Evolutionary conservation across 2,329 filamentous ascomycete species (phyloP).

Genomic region (Monosporascus sp.): DNA sequence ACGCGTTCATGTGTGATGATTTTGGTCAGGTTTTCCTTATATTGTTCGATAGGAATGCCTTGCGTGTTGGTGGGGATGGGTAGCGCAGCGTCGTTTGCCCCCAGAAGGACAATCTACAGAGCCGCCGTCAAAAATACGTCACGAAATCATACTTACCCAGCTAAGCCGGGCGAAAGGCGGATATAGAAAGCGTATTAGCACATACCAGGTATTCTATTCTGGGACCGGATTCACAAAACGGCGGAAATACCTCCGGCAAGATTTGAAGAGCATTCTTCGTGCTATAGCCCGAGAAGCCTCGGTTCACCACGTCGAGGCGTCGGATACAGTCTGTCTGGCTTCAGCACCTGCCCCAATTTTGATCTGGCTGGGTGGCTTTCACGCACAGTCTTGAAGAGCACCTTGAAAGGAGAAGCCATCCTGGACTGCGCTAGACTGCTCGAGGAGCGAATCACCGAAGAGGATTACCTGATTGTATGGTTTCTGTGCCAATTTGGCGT

Average conservation of each 20-base stretch:
- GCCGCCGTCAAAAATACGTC: constrained; percentile 2
- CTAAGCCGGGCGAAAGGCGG: constrained; percentile 1
- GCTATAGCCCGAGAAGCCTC: constrained; percentile 83
- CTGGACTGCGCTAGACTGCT: constrained; percentile 55
- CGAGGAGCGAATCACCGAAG: constrained; percentile 85
- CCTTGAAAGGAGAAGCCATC: constrained; percentile 71
- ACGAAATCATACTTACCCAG: no score
- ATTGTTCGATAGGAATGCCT: constrained; percentile 71
- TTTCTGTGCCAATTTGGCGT: constrained; percentile 26
- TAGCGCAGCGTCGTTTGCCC: constrained; percentile 83
- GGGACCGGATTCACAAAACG: constrained; percentile 49
- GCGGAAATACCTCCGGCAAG: constrained; percentile 65
- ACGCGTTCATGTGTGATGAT: constrained; percentile 71
- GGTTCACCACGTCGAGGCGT: constrained; percentile 79
- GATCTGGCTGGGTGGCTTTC: background rate
- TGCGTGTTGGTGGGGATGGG: constrained; percentile 59
- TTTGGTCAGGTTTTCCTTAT: constrained; percentile 63
- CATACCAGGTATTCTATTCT: constrained; percentile 63
- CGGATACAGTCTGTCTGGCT: constrained; percentile 60
- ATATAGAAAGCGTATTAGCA: background rate
- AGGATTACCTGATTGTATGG: constrained; percentile 72
- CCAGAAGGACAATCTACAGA: constrained; percentile 68
- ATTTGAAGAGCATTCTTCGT: constrained; percentile 67
- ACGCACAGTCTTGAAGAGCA: constrained; percentile 62
- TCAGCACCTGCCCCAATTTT: constrained; percentile 2